Base-by-base conservation (phyloP, 2,329 filamentous ascomycete species). In the Talaromyces sp. region DNA sequence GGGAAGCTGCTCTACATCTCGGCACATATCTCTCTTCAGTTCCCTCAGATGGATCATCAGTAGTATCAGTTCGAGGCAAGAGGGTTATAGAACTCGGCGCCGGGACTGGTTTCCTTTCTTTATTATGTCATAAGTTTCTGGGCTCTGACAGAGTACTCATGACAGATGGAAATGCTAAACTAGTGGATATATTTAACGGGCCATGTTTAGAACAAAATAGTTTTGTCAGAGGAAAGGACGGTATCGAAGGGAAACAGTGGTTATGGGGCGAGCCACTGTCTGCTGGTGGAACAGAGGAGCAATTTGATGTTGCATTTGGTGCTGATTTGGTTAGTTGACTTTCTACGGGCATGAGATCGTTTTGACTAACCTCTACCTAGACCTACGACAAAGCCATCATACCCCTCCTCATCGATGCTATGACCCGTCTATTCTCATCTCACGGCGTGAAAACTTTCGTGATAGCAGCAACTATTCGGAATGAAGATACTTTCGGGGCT, bases 1-100 rank as follows among this genome's bases (percentile, higher is more conserved):
- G 89, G 89, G 88, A 90, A 75, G 88, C 86, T 4, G 86, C 88
- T 7, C 77, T 90, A 3, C 85, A 89, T 69, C 82, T 90, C 1
- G 87, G 83, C 10, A 82, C 84, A 2, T 90, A 86, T 71, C 80
- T 90, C 2, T 75, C 82, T 14, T 81, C 71, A 11, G 85, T 85
- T n/a, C 31, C 56, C 14, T 59, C 22, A n/a, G 16, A 19, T 45
- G n/a, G 14, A 41, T 9, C 22, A n/a, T 45, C 56, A 43, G 37
- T 14, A 31, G 39, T 19, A 16, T 59, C 56, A 59, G n/a, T 90
- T 19, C 70, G 71, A 3, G 82, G 79, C 3, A 88, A 86, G 69
- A 82, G 77, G 16, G 74, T 90, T 1, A 78, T 90, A 5, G 88
- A 90, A 72, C 81, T 90, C 3, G 89, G 89, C 37, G 86, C 87